Evolutionary conservation across 768 basidiomycete genomes (phyloP).

Genomic region (Auricularia cornea): DNA sequence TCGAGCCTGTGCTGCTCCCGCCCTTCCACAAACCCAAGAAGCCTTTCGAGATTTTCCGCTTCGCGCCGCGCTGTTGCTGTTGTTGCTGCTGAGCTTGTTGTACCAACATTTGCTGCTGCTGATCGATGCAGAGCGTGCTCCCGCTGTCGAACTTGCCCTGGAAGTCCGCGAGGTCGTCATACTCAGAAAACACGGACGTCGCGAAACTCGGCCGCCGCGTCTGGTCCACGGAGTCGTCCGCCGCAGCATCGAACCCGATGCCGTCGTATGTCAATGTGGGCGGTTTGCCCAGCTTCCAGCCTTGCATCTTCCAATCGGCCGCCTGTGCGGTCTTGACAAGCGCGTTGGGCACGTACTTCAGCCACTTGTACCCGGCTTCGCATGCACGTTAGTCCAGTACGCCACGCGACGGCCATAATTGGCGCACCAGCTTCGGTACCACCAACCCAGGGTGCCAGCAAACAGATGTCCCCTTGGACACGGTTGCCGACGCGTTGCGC

Average conservation of each 20-base stretch:
- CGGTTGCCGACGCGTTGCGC: constrained; percentile 68
- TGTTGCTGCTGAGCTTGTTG: constrained; percentile 7
- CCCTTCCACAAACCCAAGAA: constrained; percentile 55
- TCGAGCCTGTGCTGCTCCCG: not conserved
- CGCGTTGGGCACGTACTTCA: constrained; percentile 91
- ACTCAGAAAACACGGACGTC: constrained; percentile 72
- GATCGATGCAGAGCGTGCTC: constrained; percentile 56
- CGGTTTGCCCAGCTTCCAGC: constrained; percentile 96
- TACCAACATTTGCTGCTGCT: too few species aligned
- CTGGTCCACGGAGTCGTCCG: constrained; percentile 27
- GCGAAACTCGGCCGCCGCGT: constrained; percentile 61
- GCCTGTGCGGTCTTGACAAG: constrained; percentile 92
- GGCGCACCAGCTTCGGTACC: constrained; percentile 76
- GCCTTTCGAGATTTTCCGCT: constrained; percentile 57
- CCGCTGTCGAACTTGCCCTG: constrained; percentile 78
- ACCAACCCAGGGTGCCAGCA: constrained; percentile 96
- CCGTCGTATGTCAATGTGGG: constrained; percentile 78
- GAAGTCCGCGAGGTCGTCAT: constrained; percentile 81
- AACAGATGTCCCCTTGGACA: constrained; percentile 73
- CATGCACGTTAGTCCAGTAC: constrained; percentile 10
- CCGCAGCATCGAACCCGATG: constrained; percentile 65
- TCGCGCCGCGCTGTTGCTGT: constrained; percentile 23
- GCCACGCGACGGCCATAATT: constrained; percentile 1
- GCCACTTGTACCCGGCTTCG: constrained; percentile 84
- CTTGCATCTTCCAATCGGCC: constrained; percentile 94